Percentiles rank a stretch among this genome's conserved stretches.
Evolutionary conservation across 2,329 filamentous ascomycete genomes (phyloP).

Genomic region (Pseudocercospora pini-densiflorae): DNA sequence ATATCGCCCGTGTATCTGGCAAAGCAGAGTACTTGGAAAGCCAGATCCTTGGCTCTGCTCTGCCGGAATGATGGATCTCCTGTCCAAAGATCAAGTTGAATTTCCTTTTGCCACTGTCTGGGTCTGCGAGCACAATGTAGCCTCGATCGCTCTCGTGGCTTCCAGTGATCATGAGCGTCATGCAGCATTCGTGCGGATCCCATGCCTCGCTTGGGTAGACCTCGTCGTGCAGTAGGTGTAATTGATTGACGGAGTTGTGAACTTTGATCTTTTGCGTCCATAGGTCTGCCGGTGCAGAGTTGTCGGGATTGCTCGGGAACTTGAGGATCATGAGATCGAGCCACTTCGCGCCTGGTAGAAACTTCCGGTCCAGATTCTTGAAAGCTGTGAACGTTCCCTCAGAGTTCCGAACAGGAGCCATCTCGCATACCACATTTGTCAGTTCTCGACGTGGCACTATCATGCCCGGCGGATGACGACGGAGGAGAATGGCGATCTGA

Average conservation of each 20-base stretch:
- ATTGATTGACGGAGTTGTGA: conserved; percentile 18
- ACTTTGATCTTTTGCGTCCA: conserved; percentile 30
- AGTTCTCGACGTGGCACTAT: conserved; percentile 24
- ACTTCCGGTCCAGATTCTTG: conserved; percentile 24
- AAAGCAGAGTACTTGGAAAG: conserved; percentile 15
- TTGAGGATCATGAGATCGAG: conserved; percentile 25
- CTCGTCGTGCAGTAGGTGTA: conserved; percentile 9
- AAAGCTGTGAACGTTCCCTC: conserved; percentile 22
- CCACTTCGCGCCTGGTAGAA: conserved; percentile 24
- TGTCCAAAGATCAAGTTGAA: conserved; percentile 25
- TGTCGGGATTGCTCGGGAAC: conserved; percentile 15
- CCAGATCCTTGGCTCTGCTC: conserved; percentile 23
- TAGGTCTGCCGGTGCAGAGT: conserved; percentile 15
- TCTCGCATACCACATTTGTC: conserved; percentile 26
- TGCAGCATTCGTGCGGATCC: conserved; percentile 9
- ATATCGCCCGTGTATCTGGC: conserved; percentile 4
- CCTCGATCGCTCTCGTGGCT: conserved; percentile 24
- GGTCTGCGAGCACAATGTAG: conserved; percentile 24
- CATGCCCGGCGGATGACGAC: conserved; percentile 22
- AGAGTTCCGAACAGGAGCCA: conserved; percentile 19
- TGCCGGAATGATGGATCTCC: conserved; percentile 16
- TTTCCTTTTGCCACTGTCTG: conserved; percentile 24
- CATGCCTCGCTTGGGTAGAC: conserved; percentile 25
- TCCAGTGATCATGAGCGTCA: conserved; percentile 26
- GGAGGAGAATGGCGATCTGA: conserved; percentile 24